phyloP scores from a whole-genome alignment of 495 filamentous ascomycete genomes.

The Podospora pseudopauciseta region DNA sequence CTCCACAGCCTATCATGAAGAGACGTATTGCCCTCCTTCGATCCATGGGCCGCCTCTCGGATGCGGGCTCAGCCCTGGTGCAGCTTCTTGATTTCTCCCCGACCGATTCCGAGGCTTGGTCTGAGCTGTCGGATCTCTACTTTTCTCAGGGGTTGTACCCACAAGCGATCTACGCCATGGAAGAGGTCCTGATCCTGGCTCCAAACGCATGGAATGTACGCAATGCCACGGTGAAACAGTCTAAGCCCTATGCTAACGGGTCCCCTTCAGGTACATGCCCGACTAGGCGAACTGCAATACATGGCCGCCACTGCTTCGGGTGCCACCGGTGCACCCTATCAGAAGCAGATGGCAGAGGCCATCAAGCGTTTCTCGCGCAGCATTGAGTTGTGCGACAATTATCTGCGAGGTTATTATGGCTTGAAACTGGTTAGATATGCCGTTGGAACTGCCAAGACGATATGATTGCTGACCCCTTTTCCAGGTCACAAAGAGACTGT shows the following conservation, averaged over 20 bases:
- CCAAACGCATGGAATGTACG: conserved; percentile 94
- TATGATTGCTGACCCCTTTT: background rate
- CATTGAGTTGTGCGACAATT: conserved; percentile 89
- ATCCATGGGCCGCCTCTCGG: conserved; percentile 61
- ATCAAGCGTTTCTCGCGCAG: conserved; percentile 82
- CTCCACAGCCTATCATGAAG: conserved; percentile 72
- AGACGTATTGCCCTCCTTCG: conserved; percentile 76
- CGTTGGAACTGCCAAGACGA: background rate
- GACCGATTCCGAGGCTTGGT: conserved; percentile 91
- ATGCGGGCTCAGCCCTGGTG: conserved; percentile 71
- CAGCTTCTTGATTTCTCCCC: conserved; percentile 76
- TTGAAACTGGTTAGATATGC: conserved; percentile 63
- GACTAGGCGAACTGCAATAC: conserved; percentile 77
- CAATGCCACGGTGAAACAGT: conserved; percentile 18
- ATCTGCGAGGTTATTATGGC: conserved; percentile 88
- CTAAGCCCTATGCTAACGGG: conserved; percentile 30
- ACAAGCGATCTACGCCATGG: conserved; percentile 83
- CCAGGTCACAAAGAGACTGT: conserved; percentile 41
- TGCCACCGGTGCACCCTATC: conserved; percentile 36
- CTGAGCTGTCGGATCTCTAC: conserved; percentile 86
- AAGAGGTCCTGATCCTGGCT: conserved; percentile 83
- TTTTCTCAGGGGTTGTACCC: conserved; percentile 66
- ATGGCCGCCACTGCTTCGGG: conserved; percentile 55
- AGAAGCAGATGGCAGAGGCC: conserved; percentile 61
- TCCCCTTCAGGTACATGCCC: conserved; percentile 69